Conservation (phyloP, 345 rosid species). For the Hypericum perforatum region DNA sequence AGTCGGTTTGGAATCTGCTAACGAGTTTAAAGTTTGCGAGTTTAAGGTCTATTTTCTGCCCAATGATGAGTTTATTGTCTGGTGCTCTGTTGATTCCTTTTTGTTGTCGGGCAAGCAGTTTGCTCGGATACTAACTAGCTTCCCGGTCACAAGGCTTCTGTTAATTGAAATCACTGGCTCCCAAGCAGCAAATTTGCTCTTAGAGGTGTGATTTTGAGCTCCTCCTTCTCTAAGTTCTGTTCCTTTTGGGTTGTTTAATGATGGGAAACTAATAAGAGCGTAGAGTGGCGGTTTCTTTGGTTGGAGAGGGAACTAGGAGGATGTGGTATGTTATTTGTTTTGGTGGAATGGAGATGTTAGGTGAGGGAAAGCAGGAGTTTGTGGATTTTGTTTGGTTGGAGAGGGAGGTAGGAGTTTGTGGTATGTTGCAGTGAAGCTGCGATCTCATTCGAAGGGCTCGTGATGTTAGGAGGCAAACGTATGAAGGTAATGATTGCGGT, state of each 20-base stretch:
- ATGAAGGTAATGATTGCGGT: too few relatives aligned
- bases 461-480: too few relatives aligned
- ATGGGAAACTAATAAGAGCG: not conserved
- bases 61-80: conserved; percentile 8
- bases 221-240: not conserved
- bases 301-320: too few relatives aligned
- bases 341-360: too few relatives aligned
- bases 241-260: not conserved
- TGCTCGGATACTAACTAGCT: conserved; percentile 77
- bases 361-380: too few relatives aligned
- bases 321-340: too few relatives aligned
- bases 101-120: conserved; percentile 20
- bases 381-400: too few relatives aligned
- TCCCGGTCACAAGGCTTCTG: conserved; percentile 73
- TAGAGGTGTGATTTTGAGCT: conserved; percentile 36
- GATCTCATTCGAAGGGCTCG: too few relatives aligned
- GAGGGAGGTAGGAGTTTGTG: too few relatives aligned
- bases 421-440: too few relatives aligned
- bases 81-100: not conserved
- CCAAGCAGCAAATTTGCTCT: conserved; percentile 65
- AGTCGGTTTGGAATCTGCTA: conserved; percentile 33
- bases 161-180: conserved; percentile 88
- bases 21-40: too few relatives aligned
- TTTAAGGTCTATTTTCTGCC: conserved; percentile 45
- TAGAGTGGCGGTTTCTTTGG: not conserved